Percentiles rank a stretch among this genome's conserved stretches.
Evolutionary conservation across 371 early-diverging fungal genomes (phyloP).

Genomic region (Saksenaea oblongispora): DNA sequence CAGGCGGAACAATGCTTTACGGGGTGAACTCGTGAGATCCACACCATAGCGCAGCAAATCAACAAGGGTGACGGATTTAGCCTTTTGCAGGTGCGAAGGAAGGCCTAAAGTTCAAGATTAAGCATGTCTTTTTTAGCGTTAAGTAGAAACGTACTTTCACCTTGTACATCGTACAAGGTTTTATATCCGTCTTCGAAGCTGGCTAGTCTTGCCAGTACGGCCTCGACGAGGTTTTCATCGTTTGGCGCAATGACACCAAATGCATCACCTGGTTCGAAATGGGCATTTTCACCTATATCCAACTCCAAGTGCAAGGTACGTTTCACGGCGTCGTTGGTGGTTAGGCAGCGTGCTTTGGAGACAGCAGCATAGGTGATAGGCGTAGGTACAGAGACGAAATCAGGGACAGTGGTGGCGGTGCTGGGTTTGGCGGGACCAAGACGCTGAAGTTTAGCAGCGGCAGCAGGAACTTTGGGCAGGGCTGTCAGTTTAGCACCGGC

Average conservation of each 20-base stretch:
- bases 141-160: slow-evolving; percentile 32
- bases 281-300: slow-evolving; percentile 51
- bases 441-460: slow-evolving; percentile 38
- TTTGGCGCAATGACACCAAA: slow-evolving; percentile 86
- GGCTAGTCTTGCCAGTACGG: slow-evolving; percentile 48
- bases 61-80: slow-evolving; percentile 45
- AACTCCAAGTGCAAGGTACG: slow-evolving; percentile 75
- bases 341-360: slow-evolving; percentile 53
- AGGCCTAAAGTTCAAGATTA: slow-evolving; percentile 29
- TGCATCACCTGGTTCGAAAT: slow-evolving; percentile 82
- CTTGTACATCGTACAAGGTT: slow-evolving; percentile 34
- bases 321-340: slow-evolving; percentile 65
- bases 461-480: slow-evolving; percentile 61
- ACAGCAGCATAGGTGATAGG: slow-evolving; percentile 48
- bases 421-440: slow-evolving; percentile 16
- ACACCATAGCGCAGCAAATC: slow-evolving; percentile 70
- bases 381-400: slow-evolving; percentile 51
- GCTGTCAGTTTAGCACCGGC: slow-evolving; percentile 62
- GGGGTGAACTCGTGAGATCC: slow-evolving; percentile 74
- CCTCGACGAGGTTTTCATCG: slow-evolving; percentile 57
- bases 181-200: slow-evolving; percentile 38
- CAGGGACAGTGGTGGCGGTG: slow-evolving; percentile 20
- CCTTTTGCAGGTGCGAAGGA: slow-evolving; percentile 65
- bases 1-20: slow-evolving; percentile 80
- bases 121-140: not conserved